Percentiles rank a stretch among this genome's conserved stretches.
These are phyloP conservation scores for Penicillium expansum DNA, from an alignment of 2,329 filamentous ascomycete genomes.

Conservation along the genomic window DNA sequence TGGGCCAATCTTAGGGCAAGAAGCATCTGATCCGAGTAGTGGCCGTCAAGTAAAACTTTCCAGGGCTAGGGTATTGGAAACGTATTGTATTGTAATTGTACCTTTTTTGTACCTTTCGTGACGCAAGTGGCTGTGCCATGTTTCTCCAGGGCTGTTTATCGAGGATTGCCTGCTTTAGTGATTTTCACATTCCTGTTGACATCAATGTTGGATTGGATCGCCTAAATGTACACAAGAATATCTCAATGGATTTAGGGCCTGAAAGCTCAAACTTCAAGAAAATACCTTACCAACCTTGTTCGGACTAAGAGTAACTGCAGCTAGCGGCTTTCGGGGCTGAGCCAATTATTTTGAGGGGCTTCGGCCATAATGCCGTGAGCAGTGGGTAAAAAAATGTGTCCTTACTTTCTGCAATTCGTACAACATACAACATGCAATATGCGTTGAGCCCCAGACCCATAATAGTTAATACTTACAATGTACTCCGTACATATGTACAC, in stretches of 20 bases:
- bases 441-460: no score
- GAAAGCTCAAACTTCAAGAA: neutral
- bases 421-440: neutral
- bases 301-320: neutral
- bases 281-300: neutral
- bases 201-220: neutral
- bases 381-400: no score
- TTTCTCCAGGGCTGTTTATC: neutral
- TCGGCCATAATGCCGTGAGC: neutral
- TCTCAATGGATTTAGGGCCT: neutral
- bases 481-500: no score
- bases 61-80: neutral
- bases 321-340: neutral
- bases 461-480: no score
- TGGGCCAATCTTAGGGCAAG: neutral
- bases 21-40: neutral
- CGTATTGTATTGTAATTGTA: constrained; percentile 1
- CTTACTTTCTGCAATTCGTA: neutral
- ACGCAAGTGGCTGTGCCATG: constrained; percentile 21
- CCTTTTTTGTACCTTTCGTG: constrained; percentile 6
- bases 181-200: constrained; percentile 13
- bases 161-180: neutral
- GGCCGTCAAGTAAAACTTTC: neutral
- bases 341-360: neutral
- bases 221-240: neutral